Percentiles rank a stretch among this genome's conserved stretches.
Conservation (phyloP, 169 alveolate genomes). For the Plasmodium cynomolgi region DNA sequence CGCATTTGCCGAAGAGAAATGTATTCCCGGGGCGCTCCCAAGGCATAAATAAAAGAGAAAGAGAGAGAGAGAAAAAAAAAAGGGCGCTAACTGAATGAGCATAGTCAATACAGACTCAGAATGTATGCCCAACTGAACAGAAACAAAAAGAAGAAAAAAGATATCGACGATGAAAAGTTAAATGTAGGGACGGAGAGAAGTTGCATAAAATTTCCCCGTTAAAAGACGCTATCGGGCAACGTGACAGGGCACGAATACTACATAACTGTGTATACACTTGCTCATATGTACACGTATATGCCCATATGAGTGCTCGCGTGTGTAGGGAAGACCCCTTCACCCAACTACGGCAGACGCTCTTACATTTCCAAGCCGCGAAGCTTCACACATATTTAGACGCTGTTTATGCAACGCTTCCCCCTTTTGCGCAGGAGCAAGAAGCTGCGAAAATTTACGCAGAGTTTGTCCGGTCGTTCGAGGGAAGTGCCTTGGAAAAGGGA, state of each 20-base stretch:
- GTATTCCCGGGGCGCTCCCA: not conserved
- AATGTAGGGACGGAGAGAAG: slow-evolving; percentile 39
- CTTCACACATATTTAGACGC: not conserved
- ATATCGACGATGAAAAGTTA: slow-evolving; percentile 46
- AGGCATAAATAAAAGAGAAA: not conserved
- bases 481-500: slow-evolving; percentile 48
- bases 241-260: not conserved
- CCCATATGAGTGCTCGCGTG: not conserved
- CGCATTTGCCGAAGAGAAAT: slow-evolving; percentile 1
- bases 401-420: not conserved
- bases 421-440: slow-evolving; percentile 71
- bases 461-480: slow-evolving; percentile 76
- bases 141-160: slow-evolving; percentile 67
- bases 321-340: not conserved
- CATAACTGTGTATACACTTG: not conserved
- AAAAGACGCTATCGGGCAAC: not conserved
- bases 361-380: not conserved
- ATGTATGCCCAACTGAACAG: slow-evolving; percentile 63
- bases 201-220: not conserved
- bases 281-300: not conserved
- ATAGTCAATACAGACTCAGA: not conserved
- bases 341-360: not conserved
- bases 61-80: not conserved
- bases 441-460: slow-evolving; percentile 76
- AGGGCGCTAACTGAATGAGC: not conserved